phyloP scores from a whole-genome alignment of 2,329 filamentous ascomycete genomes.

The Cladosporium sp. region DNA sequence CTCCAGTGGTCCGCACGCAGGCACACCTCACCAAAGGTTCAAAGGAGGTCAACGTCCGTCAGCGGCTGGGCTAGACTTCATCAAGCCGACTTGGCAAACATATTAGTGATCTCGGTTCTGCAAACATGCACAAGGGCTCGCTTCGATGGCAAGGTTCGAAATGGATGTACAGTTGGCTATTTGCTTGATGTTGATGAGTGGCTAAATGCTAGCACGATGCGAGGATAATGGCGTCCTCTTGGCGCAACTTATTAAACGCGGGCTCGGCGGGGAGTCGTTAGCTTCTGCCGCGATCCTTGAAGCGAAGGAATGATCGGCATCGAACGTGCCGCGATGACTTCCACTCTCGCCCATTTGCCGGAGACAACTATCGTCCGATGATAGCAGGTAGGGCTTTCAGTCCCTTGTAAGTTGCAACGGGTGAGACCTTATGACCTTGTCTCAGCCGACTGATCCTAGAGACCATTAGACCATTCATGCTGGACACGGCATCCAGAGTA shows the following conservation, averaged over 20 bases:
- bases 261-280: neutral
- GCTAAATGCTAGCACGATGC: neutral
- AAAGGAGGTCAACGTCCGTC: neutral
- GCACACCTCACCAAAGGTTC: neutral
- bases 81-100: neutral
- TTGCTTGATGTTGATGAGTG: neutral
- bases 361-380: neutral
- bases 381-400: neutral
- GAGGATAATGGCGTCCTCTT: neutral
- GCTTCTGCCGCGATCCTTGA: neutral
- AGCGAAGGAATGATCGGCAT: constrained; percentile 1
- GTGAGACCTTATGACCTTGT: neutral
- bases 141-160: neutral
- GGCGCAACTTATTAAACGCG: neutral
- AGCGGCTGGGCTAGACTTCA: neutral
- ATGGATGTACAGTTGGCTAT: neutral
- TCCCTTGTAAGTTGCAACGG: neutral
- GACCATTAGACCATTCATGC: neutral
- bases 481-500: neutral
- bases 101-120: neutral
- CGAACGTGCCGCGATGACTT: neutral
- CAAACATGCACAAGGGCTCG: neutral
- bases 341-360: neutral
- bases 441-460: neutral
- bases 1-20: neutral